A percentile compares a stretch with the other conserved stretches of the same genome.
Conservation (phyloP, 192 early-diverging fungal genomes). For the Pilobolus umbonatus region DNA sequence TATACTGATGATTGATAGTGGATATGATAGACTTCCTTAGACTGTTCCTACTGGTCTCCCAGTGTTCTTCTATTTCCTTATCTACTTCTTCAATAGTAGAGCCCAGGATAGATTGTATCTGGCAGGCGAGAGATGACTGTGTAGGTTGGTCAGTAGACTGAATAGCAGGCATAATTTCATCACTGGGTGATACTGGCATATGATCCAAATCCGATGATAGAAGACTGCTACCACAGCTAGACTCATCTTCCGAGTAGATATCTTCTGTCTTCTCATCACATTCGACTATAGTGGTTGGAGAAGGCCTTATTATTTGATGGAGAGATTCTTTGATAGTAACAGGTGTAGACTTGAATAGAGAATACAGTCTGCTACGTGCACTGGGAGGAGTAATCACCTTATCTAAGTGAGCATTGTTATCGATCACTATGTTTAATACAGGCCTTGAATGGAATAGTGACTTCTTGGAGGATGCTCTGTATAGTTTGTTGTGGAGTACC, state of each 20-base stretch:
- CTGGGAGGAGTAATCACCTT: background rate
- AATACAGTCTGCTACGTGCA: conserved; percentile 4
- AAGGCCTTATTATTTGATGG: background rate
- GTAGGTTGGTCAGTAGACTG: background rate
- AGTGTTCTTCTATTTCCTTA: conserved; percentile 10
- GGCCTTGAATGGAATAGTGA: background rate
- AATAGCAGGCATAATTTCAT: background rate
- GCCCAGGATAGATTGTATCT: background rate
- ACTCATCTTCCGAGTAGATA: background rate
- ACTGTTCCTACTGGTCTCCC: conserved; percentile 3
- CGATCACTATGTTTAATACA: background rate
- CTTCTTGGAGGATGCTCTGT: background rate
- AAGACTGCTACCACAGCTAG: background rate
- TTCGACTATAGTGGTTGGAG: background rate
- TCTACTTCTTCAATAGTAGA: conserved; percentile 3
- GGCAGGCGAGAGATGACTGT: background rate
- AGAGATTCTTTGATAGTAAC: background rate
- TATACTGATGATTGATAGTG: too few species aligned
- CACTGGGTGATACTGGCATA: conserved; percentile 3
- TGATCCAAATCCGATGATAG: conserved; percentile 4
- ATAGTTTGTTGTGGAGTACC: background rate
- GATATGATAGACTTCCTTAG: too few species aligned
- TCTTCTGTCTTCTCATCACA: background rate
- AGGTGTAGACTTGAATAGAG: conserved; percentile 3
- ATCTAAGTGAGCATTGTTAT: background rate